These are phyloP conservation scores for Daedaleopsis sinensis DNA, from an alignment of 768 basidiomycete genomes.

Conservation along the genomic window DNA sequence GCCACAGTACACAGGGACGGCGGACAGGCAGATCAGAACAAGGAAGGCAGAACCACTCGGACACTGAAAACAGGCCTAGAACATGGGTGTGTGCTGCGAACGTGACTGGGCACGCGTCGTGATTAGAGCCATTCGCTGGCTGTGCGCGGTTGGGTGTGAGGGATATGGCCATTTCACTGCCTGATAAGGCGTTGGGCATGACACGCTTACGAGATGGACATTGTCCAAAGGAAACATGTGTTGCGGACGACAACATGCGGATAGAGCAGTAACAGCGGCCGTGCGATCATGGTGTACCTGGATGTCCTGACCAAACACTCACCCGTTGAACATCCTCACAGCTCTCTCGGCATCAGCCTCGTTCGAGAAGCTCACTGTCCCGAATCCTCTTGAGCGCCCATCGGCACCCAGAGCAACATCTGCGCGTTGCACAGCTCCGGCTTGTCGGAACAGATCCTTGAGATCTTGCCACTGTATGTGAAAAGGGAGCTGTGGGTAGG, in stretches of 20 bases:
- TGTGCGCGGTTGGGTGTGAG: neutral
- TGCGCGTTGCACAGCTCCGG: constrained; percentile 87
- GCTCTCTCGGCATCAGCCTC: constrained; percentile 86
- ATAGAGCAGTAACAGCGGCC: neutral
- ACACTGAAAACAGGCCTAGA: neutral
- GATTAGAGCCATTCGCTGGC: neutral
- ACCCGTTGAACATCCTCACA: constrained; percentile 91
- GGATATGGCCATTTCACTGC: neutral
- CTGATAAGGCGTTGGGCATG: neutral
- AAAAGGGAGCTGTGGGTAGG: constrained; percentile 69
- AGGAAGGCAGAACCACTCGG: neutral
- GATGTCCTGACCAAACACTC: constrained; percentile 31
- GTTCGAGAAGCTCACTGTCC: constrained; percentile 85
- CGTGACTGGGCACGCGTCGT: neutral
- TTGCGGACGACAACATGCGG: neutral
- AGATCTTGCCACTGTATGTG: constrained; percentile 98
- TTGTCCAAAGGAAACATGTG: neutral
- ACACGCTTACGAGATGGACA: neutral
- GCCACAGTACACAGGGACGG: neutral
- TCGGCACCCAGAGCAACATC: constrained; percentile 86
- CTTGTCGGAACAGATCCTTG: constrained; percentile 92
- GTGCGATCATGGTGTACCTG: neutral
- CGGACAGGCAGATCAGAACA: neutral
- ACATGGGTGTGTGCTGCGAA: neutral
- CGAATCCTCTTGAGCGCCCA: constrained; percentile 89